Evolutionary conservation across 2,329 filamentous ascomycete species (phyloP), one percentile per base, ranked within the genome.

Genomic region (Alternaria ventricosa): DNA sequence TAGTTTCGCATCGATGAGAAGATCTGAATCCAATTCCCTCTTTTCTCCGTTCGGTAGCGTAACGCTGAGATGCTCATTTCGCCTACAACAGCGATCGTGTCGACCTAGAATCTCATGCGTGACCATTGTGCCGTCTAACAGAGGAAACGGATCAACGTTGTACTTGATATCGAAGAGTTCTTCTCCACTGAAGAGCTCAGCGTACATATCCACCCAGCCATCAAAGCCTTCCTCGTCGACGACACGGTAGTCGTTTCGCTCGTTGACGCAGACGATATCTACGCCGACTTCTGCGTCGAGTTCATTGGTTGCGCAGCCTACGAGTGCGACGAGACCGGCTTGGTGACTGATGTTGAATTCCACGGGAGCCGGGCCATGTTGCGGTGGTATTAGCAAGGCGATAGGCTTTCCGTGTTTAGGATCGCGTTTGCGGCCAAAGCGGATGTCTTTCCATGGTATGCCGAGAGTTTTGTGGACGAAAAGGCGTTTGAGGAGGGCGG

Each of bases 281-380:
- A 91, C 87, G 49, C 92, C 92, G 0, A 93, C 84, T 49, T 90
- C 82, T 4, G 82, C 78, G 22, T 80, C 78, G 1, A 64, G 54
- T 11, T 66, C 63, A 2, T 66, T 57, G 1, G 68, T 73, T 46
- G 65, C 80, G 70, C 77, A 80, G 72, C 69, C 89, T 12, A 91
- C 84, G 28, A 94, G 82, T 3, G 87, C 87, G 0, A 94, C 92
- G 15, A 95, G 82, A 2, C 92, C 92, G 9, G 89, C 90, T 82
- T 95, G 92, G 78, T 95, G 92, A 49, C 88, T 90, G 59, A 94
- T 86, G 79, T 95, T 95, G 84, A 95, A 94, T 66, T 90, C 87
- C 41, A 89, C 78, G 63, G 80, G 70, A 68, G 81, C 49, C 58
- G 68, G 55, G 4, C 55, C 60, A 20, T 49, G 23, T 23, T 55